Conservation (phyloP, 2,329 filamentous ascomycete species). For the Nannizzia gypsea region DNA sequence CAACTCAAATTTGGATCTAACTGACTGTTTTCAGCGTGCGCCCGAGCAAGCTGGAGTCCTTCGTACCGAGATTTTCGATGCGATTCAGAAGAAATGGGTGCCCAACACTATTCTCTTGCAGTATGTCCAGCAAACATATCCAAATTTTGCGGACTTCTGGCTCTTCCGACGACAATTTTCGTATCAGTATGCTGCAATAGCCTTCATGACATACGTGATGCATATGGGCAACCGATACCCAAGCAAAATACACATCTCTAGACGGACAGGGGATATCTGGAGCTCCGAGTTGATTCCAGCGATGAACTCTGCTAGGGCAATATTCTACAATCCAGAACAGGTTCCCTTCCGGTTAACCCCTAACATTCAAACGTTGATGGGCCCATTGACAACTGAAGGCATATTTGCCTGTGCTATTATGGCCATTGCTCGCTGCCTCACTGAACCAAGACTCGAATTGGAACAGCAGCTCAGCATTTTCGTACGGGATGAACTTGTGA, state of each 20-base stretch:
- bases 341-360: constrained; percentile 96
- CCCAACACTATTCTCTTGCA: constrained; percentile 69
- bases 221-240: constrained; percentile 95
- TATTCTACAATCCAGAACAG: constrained; percentile 89
- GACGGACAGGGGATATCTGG: constrained; percentile 86
- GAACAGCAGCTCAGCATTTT: constrained; percentile 91
- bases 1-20: background rate
- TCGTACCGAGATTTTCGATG: constrained; percentile 80
- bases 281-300: constrained; percentile 85
- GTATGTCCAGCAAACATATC: constrained; percentile 81
- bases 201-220: constrained; percentile 98
- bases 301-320: constrained; percentile 71
- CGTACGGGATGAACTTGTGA: constrained; percentile 94
- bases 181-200: constrained; percentile 86
- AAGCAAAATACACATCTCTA: constrained; percentile 85
- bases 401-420: constrained; percentile 93
- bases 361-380: constrained; percentile 92
- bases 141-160: constrained; percentile 90
- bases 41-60: constrained; percentile 59
- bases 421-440: constrained; percentile 89
- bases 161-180: constrained; percentile 95
- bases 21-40: constrained; percentile 31
- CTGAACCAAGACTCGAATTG: constrained; percentile 69
- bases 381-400: constrained; percentile 86
- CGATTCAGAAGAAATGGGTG: constrained; percentile 90